Base-by-base conservation (phyloP, 164 flowering plant genomes). In the Sextonia rubra region DNA sequence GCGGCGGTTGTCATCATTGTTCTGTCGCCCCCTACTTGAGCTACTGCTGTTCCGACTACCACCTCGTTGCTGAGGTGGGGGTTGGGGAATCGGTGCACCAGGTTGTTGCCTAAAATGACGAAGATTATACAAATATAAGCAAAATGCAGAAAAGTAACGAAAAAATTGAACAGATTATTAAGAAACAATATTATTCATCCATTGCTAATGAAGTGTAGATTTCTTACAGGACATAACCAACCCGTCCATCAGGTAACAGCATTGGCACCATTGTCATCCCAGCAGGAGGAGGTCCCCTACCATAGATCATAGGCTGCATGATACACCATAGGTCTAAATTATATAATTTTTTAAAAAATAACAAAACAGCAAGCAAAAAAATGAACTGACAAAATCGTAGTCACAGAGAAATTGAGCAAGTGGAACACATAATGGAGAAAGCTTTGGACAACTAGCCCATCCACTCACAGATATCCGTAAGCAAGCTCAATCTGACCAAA, bases 231-330 rank as follows among this genome's bases (percentile, higher is more conserved):
- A 92, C 96, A 82, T 92, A 92, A 81, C 94, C 98, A 69, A 91
- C 83, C 71, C 92, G 82, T 70, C 98, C 96, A 80, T 91, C 96
- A 66, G 98, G 96, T 12, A 92, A 77, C 70, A 91, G 85, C 92
- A 91, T 89, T 24, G 97, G 97, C 81, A 89, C 87, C 97, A 92
- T 92, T 56, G 91, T 84, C 97, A 92, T 85, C 47, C 97, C 91
- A 66, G 85, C 76, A 71, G 97, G 91, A 71, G 82, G 72, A 4
- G 89, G 84, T 27, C 93, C 94, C 62, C 88, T 79, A 49, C 95
- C 95, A 84, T 89, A 92, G 18, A 92, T 81, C 84, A 91, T 37
- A 3, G 92, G 91, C 94, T 89, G 90, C 82, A 79, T 69, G 47
- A 44, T 22, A 68, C 25, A 68, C 1, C 22, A 37, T 37, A 1